Conservation (phyloP, 371 early-diverging fungal species). For the Saksenaea vasiformis region DNA sequence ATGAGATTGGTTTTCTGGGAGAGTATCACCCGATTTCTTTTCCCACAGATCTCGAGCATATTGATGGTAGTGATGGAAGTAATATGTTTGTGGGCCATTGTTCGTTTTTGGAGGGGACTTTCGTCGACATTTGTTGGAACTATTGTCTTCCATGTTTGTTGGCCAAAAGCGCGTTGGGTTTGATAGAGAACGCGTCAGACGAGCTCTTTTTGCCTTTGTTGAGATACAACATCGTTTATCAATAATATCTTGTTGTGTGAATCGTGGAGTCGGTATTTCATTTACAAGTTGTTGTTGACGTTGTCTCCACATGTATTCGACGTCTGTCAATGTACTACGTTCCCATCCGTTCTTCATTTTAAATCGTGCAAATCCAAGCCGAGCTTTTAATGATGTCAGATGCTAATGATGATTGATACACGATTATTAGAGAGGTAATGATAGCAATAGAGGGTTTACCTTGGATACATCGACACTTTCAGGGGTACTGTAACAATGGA, state of each 20-base stretch:
- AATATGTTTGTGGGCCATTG: not conserved
- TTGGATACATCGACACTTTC: constrained; percentile 12
- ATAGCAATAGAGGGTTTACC: constrained; percentile 12
- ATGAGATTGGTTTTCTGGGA: not conserved
- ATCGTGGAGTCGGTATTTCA: constrained; percentile 40
- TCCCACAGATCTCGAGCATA: not conserved
- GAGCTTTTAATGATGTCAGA: constrained; percentile 27
- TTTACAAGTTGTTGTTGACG: constrained; percentile 27
- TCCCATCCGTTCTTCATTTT: constrained; percentile 46
- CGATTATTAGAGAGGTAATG: not conserved
- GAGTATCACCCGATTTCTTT: not conserved
- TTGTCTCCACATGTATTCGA: constrained; percentile 40
- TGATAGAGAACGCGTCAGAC: constrained; percentile 25
- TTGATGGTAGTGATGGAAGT: constrained; percentile 5
- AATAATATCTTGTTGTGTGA: constrained; percentile 44
- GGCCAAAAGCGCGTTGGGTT: constrained; percentile 13
- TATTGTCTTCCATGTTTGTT: not conserved
- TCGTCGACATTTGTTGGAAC: not conserved
- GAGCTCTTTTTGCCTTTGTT: constrained; percentile 16
- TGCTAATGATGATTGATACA: constrained; percentile 17
- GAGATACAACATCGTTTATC: constrained; percentile 20
- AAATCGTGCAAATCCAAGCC: constrained; percentile 44
- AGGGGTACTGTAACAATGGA: not conserved
- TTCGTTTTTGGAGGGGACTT: not conserved
- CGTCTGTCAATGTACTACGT: constrained; percentile 33